Percentiles rank a stretch among this genome's conserved stretches.
phyloP scores from a whole-genome alignment of 208 protist species.

The Leishmania major region DNA sequence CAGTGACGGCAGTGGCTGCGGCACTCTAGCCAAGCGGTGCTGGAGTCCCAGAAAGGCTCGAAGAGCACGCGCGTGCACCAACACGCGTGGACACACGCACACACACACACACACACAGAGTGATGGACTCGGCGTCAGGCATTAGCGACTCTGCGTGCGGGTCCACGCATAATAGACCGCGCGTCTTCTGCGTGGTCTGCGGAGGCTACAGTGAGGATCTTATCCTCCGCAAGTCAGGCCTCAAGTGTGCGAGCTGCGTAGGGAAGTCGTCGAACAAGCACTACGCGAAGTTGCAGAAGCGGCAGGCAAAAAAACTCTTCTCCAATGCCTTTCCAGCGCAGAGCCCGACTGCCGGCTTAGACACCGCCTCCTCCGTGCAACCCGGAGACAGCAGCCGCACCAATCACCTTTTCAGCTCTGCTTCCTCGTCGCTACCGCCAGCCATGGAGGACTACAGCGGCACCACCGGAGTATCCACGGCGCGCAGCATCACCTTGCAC shows the following conservation, averaged over 20 bases:
- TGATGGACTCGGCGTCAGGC: conserved; percentile 3
- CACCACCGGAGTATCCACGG: neutral
- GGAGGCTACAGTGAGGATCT: conserved; percentile 45
- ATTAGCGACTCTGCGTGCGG: neutral
- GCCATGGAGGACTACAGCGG: neutral
- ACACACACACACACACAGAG: no score
- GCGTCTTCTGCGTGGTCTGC: conserved; percentile 67
- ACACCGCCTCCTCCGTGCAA: neutral
- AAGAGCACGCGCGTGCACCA: neutral
- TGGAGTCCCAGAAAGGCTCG: neutral
- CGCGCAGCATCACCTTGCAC: conserved; percentile 1
- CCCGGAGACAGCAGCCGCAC: neutral
- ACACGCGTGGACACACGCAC: neutral
- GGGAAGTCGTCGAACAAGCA: conserved; percentile 51
- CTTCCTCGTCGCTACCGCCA: conserved; percentile 9
- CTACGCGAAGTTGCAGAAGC: conserved; percentile 42
- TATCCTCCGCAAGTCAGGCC: conserved; percentile 47
- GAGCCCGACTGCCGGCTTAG: neutral
- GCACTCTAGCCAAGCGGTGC: neutral
- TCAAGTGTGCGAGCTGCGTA: conserved; percentile 58
- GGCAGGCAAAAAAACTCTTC: conserved; percentile 39
- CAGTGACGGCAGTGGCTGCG: neutral
- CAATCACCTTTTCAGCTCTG: neutral
- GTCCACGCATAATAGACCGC: neutral
- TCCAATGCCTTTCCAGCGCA: conserved; percentile 3